phyloP scores from a whole-genome alignment of 1,139 yeast species.

The Geotrichum cucujoidarum region DNA sequence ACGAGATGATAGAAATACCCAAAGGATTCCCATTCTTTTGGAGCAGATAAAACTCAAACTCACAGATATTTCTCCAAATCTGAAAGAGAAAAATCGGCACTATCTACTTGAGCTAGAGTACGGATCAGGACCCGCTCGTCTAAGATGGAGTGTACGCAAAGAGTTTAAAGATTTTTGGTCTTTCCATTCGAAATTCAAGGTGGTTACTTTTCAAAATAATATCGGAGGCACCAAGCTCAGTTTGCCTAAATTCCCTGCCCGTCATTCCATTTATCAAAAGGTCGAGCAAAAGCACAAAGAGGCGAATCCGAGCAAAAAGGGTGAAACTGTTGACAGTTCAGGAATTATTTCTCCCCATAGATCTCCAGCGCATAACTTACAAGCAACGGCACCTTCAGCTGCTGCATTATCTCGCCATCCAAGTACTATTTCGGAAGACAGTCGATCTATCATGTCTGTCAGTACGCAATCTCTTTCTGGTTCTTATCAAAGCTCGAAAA shows the following conservation, averaged over 20 bases:
- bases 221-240: slow-evolving; percentile 21
- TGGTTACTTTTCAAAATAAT: slow-evolving; percentile 43
- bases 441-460: slow-evolving; percentile 5
- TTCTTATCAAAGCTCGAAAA: slow-evolving; percentile 9
- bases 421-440: slow-evolving; percentile 1
- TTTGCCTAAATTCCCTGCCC: slow-evolving; percentile 35
- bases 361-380: not conserved
- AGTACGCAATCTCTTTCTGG: slow-evolving; percentile 14
- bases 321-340: not conserved
- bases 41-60: slow-evolving; percentile 66
- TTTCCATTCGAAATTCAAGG: slow-evolving; percentile 63
- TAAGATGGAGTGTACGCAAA: slow-evolving; percentile 76
- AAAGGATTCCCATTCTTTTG: slow-evolving; percentile 75
- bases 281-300: slow-evolving; percentile 10
- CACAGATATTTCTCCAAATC: slow-evolving; percentile 45
- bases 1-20: slow-evolving; percentile 70
- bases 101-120: slow-evolving; percentile 74
- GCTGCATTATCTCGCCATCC: not conserved
- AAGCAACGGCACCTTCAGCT: not conserved
- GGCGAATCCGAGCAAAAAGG: slow-evolving; percentile 1
- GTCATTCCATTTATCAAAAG: slow-evolving; percentile 20
- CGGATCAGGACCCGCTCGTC: slow-evolving; percentile 76
- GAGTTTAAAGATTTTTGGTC: slow-evolving; percentile 65
- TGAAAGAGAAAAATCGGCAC: slow-evolving; percentile 46
- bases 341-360: not conserved